Conservation (phyloP, 495 filamentous ascomycete species). For the Neurospora intermedia region DNA sequence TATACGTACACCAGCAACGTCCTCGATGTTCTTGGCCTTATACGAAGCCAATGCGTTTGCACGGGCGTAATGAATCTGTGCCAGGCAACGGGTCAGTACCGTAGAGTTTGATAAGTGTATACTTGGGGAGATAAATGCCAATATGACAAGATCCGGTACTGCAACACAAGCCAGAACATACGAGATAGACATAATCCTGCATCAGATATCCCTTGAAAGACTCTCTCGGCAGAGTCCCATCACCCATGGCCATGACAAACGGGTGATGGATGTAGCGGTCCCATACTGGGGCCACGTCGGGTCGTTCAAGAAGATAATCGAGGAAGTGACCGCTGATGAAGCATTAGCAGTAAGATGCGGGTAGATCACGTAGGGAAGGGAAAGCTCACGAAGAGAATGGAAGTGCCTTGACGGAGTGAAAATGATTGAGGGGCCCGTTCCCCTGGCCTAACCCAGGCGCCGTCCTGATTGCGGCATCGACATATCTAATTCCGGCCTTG, state of each 20-base stretch:
- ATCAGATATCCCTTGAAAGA: slow-evolving; percentile 77
- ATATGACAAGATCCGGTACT: not conserved
- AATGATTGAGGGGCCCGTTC: slow-evolving; percentile 87
- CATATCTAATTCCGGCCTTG: slow-evolving; percentile 59
- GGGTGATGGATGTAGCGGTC: slow-evolving; percentile 62
- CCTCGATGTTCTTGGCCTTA: slow-evolving; percentile 63
- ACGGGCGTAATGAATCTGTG: slow-evolving; percentile 71
- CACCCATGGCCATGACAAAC: slow-evolving; percentile 67
- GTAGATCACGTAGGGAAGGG: not conserved
- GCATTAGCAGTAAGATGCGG: slow-evolving; percentile 4
- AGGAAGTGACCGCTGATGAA: slow-evolving; percentile 59
- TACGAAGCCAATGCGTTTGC: slow-evolving; percentile 76
- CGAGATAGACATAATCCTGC: slow-evolving; percentile 83
- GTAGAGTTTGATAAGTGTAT: not conserved
- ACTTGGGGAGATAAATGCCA: not conserved
- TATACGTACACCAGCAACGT: slow-evolving; percentile 51
- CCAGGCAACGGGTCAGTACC: not conserved
- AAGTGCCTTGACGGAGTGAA: slow-evolving; percentile 70
- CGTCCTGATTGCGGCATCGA: slow-evolving; percentile 73
- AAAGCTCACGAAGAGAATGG: slow-evolving; percentile 70
- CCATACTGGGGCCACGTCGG: slow-evolving; percentile 65
- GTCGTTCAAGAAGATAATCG: slow-evolving; percentile 69
- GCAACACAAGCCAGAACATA: slow-evolving; percentile 22
- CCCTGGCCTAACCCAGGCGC: slow-evolving; percentile 66
- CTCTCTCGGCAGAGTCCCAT: slow-evolving; percentile 58